These are phyloP conservation scores for Neltuma alba DNA, from an alignment of 306 rosid species.

Conservation along the genomic window DNA sequence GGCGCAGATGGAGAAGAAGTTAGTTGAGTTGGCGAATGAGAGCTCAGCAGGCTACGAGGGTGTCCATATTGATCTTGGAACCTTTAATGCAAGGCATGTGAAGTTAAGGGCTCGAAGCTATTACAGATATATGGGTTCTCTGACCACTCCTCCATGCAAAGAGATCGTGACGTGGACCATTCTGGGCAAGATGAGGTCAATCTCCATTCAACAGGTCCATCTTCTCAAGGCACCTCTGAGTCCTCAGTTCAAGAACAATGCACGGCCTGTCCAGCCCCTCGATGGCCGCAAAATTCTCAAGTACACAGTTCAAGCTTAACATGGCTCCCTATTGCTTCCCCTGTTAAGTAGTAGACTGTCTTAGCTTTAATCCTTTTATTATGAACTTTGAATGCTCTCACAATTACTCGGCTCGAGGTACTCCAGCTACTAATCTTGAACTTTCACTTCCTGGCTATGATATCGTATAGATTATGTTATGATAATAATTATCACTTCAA, in stretches of 20 bases:
- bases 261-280: slow-evolving; percentile 74
- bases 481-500: not conserved
- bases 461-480: not conserved
- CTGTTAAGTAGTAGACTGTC: not conserved
- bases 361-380: not conserved
- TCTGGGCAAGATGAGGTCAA: slow-evolving; percentile 70
- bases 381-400: too few species aligned
- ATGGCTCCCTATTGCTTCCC: not conserved
- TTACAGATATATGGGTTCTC: slow-evolving; percentile 78
- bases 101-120: slow-evolving; percentile 47
- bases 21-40: slow-evolving; percentile 50
- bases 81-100: slow-evolving; percentile 41
- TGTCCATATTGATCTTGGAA: slow-evolving; percentile 53
- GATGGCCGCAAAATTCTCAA: slow-evolving; percentile 65
- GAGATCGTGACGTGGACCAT: slow-evolving; percentile 76
- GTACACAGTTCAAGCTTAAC: not conserved
- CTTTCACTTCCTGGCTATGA: not conserved
- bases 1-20: slow-evolving; percentile 54
- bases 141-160: slow-evolving; percentile 87
- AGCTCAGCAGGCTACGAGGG: slow-evolving; percentile 30
- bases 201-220: slow-evolving; percentile 61
- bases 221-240: slow-evolving; percentile 63
- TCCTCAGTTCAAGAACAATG: slow-evolving; percentile 49
- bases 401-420: too few species aligned
- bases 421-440: too few species aligned